A percentile compares a stretch with the other conserved stretches of the same genome.
phyloP scores from a whole-genome alignment of 768 basidiomycete genomes.

The Trametes maxima region DNA sequence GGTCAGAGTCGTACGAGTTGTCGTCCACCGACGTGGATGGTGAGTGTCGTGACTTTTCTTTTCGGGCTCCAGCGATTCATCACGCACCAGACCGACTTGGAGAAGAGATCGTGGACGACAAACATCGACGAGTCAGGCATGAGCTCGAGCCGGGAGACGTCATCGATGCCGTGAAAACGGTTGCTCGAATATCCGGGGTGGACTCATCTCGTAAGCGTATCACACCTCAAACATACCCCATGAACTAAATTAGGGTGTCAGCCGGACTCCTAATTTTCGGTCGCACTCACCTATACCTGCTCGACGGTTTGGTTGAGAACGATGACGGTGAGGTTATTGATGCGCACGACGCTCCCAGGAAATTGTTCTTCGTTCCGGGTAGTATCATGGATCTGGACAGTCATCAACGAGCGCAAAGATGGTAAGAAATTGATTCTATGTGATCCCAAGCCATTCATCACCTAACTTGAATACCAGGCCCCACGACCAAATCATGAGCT shows the following conservation, averaged over 20 bases:
- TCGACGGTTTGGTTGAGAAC: conserved; percentile 87
- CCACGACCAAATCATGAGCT: conserved; percentile 75
- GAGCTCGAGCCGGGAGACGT: conserved; percentile 89
- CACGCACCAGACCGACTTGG: conserved; percentile 48
- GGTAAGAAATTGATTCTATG: conserved; percentile 49
- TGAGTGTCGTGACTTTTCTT: conserved; percentile 25
- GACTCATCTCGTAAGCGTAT: conserved; percentile 83
- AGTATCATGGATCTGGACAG: conserved; percentile 79
- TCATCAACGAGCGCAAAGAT: conserved; percentile 80
- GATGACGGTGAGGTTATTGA: conserved; percentile 89
- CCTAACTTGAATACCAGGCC: conserved; percentile 50
- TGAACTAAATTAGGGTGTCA: conserved; percentile 28
- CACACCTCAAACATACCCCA: not conserved
- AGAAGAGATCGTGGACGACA: conserved; percentile 86
- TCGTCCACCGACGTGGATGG: conserved; percentile 65
- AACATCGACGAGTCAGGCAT: conserved; percentile 83
- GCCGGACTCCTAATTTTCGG: conserved; percentile 91
- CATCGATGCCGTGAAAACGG: conserved; percentile 84
- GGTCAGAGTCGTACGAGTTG: conserved; percentile 74
- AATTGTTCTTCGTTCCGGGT: conserved; percentile 82
- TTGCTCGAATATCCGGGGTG: conserved; percentile 86
- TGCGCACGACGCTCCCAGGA: conserved; percentile 80
- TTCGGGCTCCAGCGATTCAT: not conserved
- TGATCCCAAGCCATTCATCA: too few relatives aligned
- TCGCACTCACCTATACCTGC: conserved; percentile 81